These are phyloP conservation scores for Lasiosphaeria miniovina DNA, from an alignment of 495 filamentous ascomycete species.

Conservation along the genomic window DNA sequence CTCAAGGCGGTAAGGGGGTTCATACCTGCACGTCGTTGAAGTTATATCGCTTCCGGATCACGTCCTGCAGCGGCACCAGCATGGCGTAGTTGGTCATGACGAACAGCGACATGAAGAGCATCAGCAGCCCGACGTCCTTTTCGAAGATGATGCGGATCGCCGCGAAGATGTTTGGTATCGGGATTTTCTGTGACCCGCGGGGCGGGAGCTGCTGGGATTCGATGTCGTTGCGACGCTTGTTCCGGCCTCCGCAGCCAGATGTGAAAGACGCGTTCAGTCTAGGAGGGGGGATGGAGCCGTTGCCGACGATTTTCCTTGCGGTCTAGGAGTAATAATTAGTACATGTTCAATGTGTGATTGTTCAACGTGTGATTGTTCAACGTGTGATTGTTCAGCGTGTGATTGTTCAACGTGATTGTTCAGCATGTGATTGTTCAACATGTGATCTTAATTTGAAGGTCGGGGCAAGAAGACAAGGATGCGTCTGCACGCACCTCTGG, in stretches of 20 bases:
- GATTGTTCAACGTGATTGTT: no score
- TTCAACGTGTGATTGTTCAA: no score
- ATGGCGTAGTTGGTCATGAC: conserved; percentile 57
- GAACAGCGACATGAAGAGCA: conserved; percentile 56
- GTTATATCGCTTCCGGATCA: conserved; percentile 52
- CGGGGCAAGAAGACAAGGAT: no score
- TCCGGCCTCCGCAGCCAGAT: background rate
- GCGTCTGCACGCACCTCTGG: conserved; percentile 48
- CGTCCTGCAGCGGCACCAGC: conserved; percentile 37
- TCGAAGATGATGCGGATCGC: conserved; percentile 58
- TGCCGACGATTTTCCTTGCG: conserved; percentile 46
- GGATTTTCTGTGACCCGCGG: conserved; percentile 15
- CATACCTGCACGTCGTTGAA: conserved; percentile 49
- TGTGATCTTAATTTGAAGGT: no score
- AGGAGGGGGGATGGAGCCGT: conserved; percentile 36
- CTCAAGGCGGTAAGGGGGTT: no score
- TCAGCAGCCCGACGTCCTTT: conserved; percentile 56
- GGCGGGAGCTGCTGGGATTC: no score
- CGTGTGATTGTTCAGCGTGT: no score
- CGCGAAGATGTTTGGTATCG: conserved; percentile 57
- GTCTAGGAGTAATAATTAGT: no score
- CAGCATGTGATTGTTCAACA: no score
- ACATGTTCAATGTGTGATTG: no score
- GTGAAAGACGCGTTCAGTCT: background rate
- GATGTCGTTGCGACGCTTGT: background rate